Conservation (phyloP, 768 basidiomycete genomes). For the Gloeopeniophorella convolvens region DNA sequence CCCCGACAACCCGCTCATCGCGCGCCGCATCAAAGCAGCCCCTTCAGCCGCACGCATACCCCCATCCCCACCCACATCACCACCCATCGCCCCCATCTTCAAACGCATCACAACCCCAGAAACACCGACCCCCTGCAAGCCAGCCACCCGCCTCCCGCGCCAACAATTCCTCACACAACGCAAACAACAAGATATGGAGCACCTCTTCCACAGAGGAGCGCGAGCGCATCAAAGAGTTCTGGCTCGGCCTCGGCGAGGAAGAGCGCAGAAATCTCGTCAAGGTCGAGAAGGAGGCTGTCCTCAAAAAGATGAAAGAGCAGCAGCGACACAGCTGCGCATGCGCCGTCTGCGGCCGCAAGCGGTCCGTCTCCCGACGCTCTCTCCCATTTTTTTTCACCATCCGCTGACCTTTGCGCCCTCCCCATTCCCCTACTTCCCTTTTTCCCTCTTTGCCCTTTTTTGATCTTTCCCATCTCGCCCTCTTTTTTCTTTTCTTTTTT, state of each 20-base stretch:
- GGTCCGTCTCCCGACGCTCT: constrained; percentile 49
- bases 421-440: background rate
- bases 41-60: constrained; percentile 42
- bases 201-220: constrained; percentile 89
- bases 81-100: constrained; percentile 47
- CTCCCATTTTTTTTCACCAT: constrained; percentile 24
- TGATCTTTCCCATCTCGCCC: no score
- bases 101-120: constrained; percentile 33
- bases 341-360: constrained; percentile 95
- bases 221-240: constrained; percentile 97
- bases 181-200: constrained; percentile 86
- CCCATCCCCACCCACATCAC: constrained; percentile 46
- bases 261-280: constrained; percentile 90
- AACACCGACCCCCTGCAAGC: constrained; percentile 32
- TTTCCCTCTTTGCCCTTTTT: no score
- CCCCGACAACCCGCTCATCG: constrained; percentile 28
- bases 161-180: constrained; percentile 17
- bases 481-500: constrained; percentile 16
- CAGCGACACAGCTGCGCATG: constrained; percentile 95
- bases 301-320: constrained; percentile 99
- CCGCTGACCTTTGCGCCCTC: constrained; percentile 14
- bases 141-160: constrained; percentile 3
- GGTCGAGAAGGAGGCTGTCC: constrained; percentile 96
- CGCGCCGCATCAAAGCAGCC: constrained; percentile 51
- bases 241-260: constrained; percentile 88